Evolutionary conservation across 2,329 filamentous ascomycete genomes (phyloP), one percentile per base, ranked within the genome.

Genomic region (Blastomyces emzantsi): DNA sequence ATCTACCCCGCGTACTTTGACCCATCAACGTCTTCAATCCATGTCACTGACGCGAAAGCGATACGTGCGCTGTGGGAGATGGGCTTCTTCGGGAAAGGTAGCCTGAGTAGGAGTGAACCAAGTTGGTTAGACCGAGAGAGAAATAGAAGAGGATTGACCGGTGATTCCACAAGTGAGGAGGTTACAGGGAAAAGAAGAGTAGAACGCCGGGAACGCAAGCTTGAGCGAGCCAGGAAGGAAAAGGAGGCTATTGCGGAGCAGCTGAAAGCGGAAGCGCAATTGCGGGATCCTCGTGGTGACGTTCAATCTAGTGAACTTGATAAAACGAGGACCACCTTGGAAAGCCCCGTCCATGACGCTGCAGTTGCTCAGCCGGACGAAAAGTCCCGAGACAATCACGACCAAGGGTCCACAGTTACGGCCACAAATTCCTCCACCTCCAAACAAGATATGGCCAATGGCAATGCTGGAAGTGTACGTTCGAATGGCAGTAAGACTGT

Each of bases 1-100:
- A 77, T 86, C 52, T 88, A 94, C 73, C 79, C 83, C 59, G 93
- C 88, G 60, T 84, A 88, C 68, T 97, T 93, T 82, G 93, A 91
- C n/a, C 77, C 84, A 1, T 85, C 88, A 63, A 95, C 91, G 3
- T 85, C 87, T 39, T 94, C 92, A 0, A 84, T 99, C 19, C 90
- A 96, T 73, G 82, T 99, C 63, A 90, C 86, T 22, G 88, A 97
- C 73, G 80, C 86, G 33, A 81, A 82, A 63, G 87, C 90, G 3
- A 87, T 95, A 66, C 83, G 89, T 62, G 90, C 88, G 1, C 77
- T 99, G 30, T 99, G 95, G 94, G 90, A 96, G 76, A 90, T 95
- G 78, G 94, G 94, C 5, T 99, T 99, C 77, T 99, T 93, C 76
- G 95, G 95, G 58, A 97, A 97, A 76, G 94, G 94, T 55, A 93